phyloP scores from a whole-genome alignment of 805 yeast species.

The Candida loeiensis region DNA sequence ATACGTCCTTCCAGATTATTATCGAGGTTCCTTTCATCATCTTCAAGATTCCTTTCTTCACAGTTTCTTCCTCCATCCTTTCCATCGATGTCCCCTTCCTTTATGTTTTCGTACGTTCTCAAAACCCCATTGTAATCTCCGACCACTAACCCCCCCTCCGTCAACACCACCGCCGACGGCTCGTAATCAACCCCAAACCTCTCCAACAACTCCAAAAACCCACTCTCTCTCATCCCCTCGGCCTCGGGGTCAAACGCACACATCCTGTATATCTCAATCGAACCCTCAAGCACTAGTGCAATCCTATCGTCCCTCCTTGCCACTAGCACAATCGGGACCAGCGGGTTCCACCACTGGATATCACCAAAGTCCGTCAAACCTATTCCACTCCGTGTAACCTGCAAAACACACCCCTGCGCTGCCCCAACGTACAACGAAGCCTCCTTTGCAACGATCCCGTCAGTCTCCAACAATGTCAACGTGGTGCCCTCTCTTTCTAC shows the following conservation, averaged over 20 bases:
- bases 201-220: background rate
- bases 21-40: too few relatives aligned
- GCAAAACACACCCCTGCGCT: constrained; percentile 18
- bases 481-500: constrained; percentile 26
- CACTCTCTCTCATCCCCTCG: constrained; percentile 1
- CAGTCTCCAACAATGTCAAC: constrained; percentile 9
- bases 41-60: too few relatives aligned
- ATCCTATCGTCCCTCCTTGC: constrained; percentile 10
- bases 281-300: constrained; percentile 16
- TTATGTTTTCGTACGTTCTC: background rate
- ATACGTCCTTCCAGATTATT: too few relatives aligned
- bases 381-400: constrained; percentile 23
- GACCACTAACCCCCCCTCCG: background rate
- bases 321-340: constrained; percentile 14
- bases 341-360: constrained; percentile 1
- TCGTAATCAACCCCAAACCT: constrained; percentile 2
- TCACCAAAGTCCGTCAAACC: constrained; percentile 21
- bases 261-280: constrained; percentile 8
- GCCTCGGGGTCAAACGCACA: background rate
- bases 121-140: constrained; percentile 7
- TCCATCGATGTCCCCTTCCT: too few relatives aligned
- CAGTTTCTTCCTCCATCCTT: too few relatives aligned
- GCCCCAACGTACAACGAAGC: constrained; percentile 7
- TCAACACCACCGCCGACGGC: background rate
- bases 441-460: constrained; percentile 1